Conservation (phyloP, 1,284 basidiomycete species). For the Coriolopsis trogii region DNA sequence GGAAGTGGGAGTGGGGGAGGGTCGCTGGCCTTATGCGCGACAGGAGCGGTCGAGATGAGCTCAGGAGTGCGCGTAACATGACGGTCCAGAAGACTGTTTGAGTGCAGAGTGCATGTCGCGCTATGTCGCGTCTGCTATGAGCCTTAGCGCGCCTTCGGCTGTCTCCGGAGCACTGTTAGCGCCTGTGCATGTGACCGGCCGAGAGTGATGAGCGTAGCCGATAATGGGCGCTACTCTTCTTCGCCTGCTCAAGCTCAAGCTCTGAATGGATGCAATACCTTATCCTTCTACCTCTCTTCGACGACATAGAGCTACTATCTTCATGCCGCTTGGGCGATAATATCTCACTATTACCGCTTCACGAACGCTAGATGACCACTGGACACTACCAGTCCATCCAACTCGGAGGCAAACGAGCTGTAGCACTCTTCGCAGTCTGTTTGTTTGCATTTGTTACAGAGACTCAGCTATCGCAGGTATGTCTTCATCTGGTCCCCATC, state of each 20-base stretch:
- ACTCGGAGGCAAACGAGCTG: slow-evolving; percentile 39
- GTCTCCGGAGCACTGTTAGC: too few species aligned
- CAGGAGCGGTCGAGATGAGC: slow-evolving; percentile 60
- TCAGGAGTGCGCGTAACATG: slow-evolving; percentile 71
- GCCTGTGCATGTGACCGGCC: slow-evolving; percentile 11
- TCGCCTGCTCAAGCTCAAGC: background rate
- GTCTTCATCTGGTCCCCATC: slow-evolving; percentile 13
- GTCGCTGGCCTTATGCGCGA: slow-evolving; percentile 50
- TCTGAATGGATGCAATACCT: too few species aligned
- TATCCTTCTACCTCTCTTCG: background rate
- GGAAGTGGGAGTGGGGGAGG: slow-evolving; percentile 36
- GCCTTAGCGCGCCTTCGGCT: too few species aligned
- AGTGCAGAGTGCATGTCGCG: too few species aligned
- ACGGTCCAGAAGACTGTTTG: too few species aligned
- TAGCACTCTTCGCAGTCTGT: slow-evolving; percentile 54
- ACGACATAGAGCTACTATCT: slow-evolving; percentile 7
- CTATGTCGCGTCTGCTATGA: too few species aligned
- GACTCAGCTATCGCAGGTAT: slow-evolving; percentile 72
- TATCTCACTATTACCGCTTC: background rate
- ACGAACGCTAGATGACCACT: slow-evolving; percentile 26
- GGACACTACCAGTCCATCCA: slow-evolving; percentile 28
- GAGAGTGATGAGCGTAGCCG: too few species aligned
- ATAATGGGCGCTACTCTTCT: too few species aligned
- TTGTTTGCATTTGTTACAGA: slow-evolving; percentile 70
- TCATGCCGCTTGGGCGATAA: slow-evolving; percentile 19